Evolutionary conservation across 1,139 yeast genomes (phyloP).

Genomic region (Saccharomyces hybrid): DNA sequence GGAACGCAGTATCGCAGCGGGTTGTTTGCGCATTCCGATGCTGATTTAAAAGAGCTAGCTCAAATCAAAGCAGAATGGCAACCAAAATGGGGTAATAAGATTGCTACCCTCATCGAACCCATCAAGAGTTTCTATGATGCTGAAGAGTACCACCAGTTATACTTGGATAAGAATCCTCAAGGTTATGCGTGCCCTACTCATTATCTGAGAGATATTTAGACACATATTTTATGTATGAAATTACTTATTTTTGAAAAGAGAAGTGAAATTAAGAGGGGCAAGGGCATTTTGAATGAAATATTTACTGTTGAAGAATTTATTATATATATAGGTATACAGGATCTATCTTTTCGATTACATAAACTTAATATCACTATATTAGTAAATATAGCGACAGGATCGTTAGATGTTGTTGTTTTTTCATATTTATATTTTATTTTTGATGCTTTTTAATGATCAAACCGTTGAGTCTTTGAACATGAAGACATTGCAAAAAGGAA

Average conservation of each 20-base stretch:
- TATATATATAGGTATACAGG: slow-evolving; percentile 4
- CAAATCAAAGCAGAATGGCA: slow-evolving; percentile 40
- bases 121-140: slow-evolving; percentile 77
- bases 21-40: slow-evolving; percentile 54
- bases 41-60: slow-evolving; percentile 40
- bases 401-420: not conserved
- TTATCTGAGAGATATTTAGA: slow-evolving; percentile 43
- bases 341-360: slow-evolving; percentile 2
- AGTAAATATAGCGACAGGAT: slow-evolving; percentile 1
- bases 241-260: not conserved
- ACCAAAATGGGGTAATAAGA: slow-evolving; percentile 46
- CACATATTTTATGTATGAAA: too few species aligned
- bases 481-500: not conserved
- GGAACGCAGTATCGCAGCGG: slow-evolving; percentile 86
- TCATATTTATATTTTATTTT: not conserved
- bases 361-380: slow-evolving; percentile 3
- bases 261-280: not conserved
- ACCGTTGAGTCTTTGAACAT: slow-evolving; percentile 15
- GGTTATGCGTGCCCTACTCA: slow-evolving; percentile 92
- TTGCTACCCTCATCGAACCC: slow-evolving; percentile 66
- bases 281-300: not conserved
- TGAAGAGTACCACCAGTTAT: slow-evolving; percentile 84
- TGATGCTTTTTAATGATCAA: slow-evolving; percentile 5
- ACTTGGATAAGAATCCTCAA: slow-evolving; percentile 66
- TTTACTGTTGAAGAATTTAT: slow-evolving; percentile 14